Evolutionary conservation across 352 stramenopile species (phyloP).

Genomic region (Detonula confervacea): DNA sequence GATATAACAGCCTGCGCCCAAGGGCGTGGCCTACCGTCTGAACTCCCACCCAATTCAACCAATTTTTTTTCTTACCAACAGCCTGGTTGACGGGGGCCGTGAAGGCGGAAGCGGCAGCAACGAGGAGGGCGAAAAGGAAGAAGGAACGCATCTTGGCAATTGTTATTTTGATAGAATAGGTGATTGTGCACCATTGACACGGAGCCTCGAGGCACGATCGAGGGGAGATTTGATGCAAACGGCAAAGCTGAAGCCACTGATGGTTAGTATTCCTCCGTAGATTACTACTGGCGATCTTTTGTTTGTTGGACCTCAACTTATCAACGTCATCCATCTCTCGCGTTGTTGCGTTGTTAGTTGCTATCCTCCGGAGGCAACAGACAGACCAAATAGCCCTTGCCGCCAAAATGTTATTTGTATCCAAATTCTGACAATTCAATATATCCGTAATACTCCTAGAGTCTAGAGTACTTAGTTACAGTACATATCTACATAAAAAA

Average conservation of each 20-base stretch:
- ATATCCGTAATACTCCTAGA: no score
- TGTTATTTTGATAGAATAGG: background rate
- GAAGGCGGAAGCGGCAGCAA: conserved; percentile 78
- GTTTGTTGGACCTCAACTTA: conserved; percentile 6
- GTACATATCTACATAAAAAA: no score
- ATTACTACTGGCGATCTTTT: conserved; percentile 29
- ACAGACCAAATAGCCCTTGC: no score
- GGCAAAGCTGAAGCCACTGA: no score
- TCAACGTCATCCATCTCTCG: conserved; percentile 7
- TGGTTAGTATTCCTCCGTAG: conserved; percentile 21
- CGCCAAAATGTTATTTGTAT: no score
- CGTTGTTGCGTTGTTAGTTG: no score
- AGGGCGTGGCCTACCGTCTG: no score
- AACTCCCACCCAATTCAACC: no score
- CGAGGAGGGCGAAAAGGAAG: conserved; percentile 76
- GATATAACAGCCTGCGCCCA: no score
- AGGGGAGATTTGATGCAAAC: background rate
- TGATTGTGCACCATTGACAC: conserved; percentile 25
- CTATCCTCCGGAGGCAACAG: background rate
- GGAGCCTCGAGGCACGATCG: background rate
- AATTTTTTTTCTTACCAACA: conserved; percentile 69
- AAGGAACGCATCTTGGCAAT: conserved; percentile 59
- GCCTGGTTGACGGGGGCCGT: conserved; percentile 70
- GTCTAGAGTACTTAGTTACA: no score
- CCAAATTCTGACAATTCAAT: no score